Evolutionary conservation across 129 eudicot genomes (phyloP), one percentile per base, ranked within the genome.

Genomic region (Deinandra increscens): DNA sequence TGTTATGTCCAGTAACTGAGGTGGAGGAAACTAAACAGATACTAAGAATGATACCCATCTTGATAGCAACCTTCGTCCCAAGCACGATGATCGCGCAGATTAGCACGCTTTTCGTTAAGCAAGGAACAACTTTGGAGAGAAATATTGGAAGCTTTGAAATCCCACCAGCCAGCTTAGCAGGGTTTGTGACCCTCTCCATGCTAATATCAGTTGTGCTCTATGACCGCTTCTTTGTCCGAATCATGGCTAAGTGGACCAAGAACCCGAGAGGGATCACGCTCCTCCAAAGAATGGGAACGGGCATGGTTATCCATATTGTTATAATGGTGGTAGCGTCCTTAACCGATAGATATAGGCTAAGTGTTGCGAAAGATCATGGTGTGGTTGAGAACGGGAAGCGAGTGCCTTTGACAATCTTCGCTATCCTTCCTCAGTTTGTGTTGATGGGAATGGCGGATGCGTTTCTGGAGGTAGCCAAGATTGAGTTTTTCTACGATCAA

Each of bases 401-500:
- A 61, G 83, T 90, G 14, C 95, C 97, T 29, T 39, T 84, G 29
- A 60, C 95, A 0, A 87, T 90, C 9, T 87, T 90, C 44, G 64
- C 81, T 9, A 20, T 86, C 13, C 82, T 90, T 18, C 97, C 97
- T 12, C 97, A 90, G 46, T 90, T 86, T 53, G 48, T 83, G 7
- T 78, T 90, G 7, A 87, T 81, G 87, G 97, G 97, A 26, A 23
- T 75, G 20, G 95, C 97, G 0, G 95, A 90, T 56, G 85, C 95
- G 4, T 82, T 81, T 74, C 71, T 83, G 11, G 96, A 84, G 68
- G 88, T 84, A 1, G 93, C 90, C 11, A 89, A 84, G 86, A 78
- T 89, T 18, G 96, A 89, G 80, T 89, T 89, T 46, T 89, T 89
- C 74, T 89, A 89, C 12, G 96, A 89, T 71, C 96, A 89, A 75